These are phyloP conservation scores for Adansonia rubrostipa DNA, from an alignment of 441 rosid species.

Conservation along the genomic window DNA sequence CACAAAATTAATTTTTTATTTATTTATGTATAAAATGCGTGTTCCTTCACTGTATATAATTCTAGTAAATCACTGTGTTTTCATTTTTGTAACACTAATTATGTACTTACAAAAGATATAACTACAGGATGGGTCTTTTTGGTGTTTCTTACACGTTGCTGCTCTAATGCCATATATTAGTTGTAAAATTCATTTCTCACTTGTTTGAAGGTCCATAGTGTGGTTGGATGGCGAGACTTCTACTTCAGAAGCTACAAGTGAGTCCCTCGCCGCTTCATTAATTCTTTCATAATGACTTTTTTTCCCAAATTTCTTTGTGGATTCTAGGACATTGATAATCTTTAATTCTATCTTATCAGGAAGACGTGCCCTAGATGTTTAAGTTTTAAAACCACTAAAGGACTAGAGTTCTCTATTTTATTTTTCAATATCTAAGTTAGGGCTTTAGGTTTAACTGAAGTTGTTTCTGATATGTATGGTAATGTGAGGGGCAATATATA, in stretches of 20 bases:
- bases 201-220: slow-evolving; percentile 73
- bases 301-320: background rate
- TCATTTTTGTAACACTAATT: background rate
- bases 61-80: background rate
- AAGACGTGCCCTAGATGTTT: background rate
- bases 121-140: background rate
- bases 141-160: background rate
- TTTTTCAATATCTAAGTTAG: background rate
- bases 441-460: slow-evolving; percentile 12
- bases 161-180: background rate
- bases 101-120: background rate
- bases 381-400: slow-evolving; percentile 12
- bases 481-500: background rate
- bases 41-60: background rate
- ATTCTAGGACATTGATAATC: slow-evolving; percentile 5
- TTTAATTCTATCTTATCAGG: background rate
- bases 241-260: slow-evolving; percentile 78
- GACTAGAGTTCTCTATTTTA: background rate
- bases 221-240: slow-evolving; percentile 93
- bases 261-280: slow-evolving; percentile 36
- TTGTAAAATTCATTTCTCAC: slow-evolving; percentile 11
- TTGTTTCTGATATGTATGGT: background rate
- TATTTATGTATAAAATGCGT: background rate
- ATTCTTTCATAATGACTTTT: background rate
- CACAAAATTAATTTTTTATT: background rate